Evolutionary conservation across 345 rosid genomes (phyloP), one percentile per base, ranked within the genome.

Genomic region (Populus alba): DNA sequence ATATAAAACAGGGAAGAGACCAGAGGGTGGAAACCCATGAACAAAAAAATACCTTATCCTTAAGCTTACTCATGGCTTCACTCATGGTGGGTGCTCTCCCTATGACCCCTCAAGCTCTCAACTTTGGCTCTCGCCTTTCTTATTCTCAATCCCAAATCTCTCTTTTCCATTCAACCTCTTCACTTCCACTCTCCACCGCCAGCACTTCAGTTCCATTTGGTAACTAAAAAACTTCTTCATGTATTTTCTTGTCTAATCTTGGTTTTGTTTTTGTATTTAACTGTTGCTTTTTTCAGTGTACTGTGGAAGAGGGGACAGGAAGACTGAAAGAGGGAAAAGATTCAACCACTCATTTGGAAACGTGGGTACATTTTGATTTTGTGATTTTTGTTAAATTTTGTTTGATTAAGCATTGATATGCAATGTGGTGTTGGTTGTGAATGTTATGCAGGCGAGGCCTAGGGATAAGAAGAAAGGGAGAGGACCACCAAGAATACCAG

Each of bases 291-390:
- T 61, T 51, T 9, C 86, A 91, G 99, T 95, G 71, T 86, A 86
- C 70, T 92, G 97, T 71, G 97, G 99, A 8, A 78, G 99, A 81
- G 99, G 98, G 55, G 98, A 95, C 83, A 89, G 78, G 85, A 93
- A 91, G 84, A 93, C 99, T 15, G 92, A 83, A 16, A 95, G 81
- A 79, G 99, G 99, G 62, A 95, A 95, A 88, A 94, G 99, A 22
- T 95, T 95, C 83, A 89, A 85, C 66, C 98, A 93, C 86, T 95
- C 97, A 7, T 95, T 89, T 49, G 99, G 99, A 62, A 95, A 95
- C 81, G 99, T 95, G 75, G 88, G 89, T 85, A 7, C n/a, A 8
- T 25, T 68, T 37, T 9, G 1, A 22, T 69, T 35, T 45, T 35
- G 18, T 59, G 43, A 8, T n/a, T 16, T 41, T 61, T 73, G 12